Evolutionary conservation across 2,329 filamentous ascomycete genomes (phyloP), one percentile per base, ranked within the genome.

Genomic region (Elsinoe ampelina): DNA sequence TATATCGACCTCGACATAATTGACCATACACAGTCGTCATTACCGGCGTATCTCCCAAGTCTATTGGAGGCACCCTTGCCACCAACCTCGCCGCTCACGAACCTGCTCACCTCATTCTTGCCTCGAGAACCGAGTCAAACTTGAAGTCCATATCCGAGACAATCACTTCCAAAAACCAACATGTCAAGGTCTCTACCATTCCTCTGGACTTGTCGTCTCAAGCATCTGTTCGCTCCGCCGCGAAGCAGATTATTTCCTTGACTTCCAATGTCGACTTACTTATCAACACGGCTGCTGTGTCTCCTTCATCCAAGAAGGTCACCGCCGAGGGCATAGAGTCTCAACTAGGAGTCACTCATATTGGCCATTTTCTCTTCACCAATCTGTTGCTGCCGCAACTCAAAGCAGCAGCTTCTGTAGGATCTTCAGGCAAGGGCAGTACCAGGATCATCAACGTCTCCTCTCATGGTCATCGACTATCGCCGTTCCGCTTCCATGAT

Each of bases 201-300:
- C 39, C 66, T 35, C 42, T 74, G 4, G 69, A 74, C 57, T 62
- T 74, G 11, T 61, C 60, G 10, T 72, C 66, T 1, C 62, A 68
- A 30, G 41, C 56, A 0, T 65, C 63, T 3, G 63, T 73, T 1
- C 67, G 67, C 0, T 58, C 63, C n/a, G 68, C 71, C 1, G 70
- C 70, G 2, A 55, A 58, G 1, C 58, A 64, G 48, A 63, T 75
- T 39, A 64, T 66, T 38, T 42, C 36, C 36, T 45, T 52, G 1
- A 55, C 45, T 13, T 65, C 64, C 19, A 58, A 60, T 0, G 68
- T 76, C 41, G 71, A 74, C 60, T 63, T 76, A 1, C 60, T 75
- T 2, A 67, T 76, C 57, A 72, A 75, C 63, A 76, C 73, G 58
- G 72, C 74, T 11, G 73, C 71, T 1, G 62, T 74, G 35, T 73